Evolutionary conservation across 768 basidiomycete genomes (phyloP), one percentile per base, ranked within the genome.

Genomic region (Amanita thiersii): DNA sequence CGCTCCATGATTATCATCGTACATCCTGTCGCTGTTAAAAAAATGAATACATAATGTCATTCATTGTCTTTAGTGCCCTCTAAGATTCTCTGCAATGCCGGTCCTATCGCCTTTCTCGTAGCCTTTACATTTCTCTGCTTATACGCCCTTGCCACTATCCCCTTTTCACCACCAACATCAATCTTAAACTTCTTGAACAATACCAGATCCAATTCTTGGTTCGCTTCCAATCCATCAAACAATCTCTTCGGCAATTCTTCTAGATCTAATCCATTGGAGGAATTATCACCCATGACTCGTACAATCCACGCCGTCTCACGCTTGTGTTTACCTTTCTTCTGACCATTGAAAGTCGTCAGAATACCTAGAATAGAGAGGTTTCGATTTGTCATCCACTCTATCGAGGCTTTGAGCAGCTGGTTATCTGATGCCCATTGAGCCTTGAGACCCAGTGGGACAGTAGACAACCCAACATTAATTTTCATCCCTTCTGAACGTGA

Each of bases 381-480:
- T 9, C 77, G 72, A 45, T 84, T 75, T 6, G 61, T 58, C 73
- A 89, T 81, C 78, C 81, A 96, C 19, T 57, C 58, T 14, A 59
- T 39, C 0, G 58, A 58, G 5, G 66, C 63, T 29, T 65, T 56
- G 37, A 68, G 65, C 11, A 73, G 54, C 24, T 54, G 56, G 1
- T 73, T 70, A 28, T 65, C 58, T 14, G 57, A 26, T 55, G 0
- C 73, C 64, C 79, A 37, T 4, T 31, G 20, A 12, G 15, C 52
- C 37, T 75, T 66, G 3, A 93, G 68, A 5, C 72, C 68, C 3
- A 86, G 54, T 2, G 91, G 92, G 12, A 97, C 84, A 2, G 89
- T 86, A 1, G 88, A 75, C 9, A 99, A 63, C 4, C 94, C 92
- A 1, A 79, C 79, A 43, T 71, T 73, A 29, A 88, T 64, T 5